A percentile compares a stretch with the other conserved stretches of the same genome.
These are phyloP conservation scores for Clonostachys byssicola DNA, from an alignment of 2,329 filamentous ascomycete species.

Conservation along the genomic window DNA sequence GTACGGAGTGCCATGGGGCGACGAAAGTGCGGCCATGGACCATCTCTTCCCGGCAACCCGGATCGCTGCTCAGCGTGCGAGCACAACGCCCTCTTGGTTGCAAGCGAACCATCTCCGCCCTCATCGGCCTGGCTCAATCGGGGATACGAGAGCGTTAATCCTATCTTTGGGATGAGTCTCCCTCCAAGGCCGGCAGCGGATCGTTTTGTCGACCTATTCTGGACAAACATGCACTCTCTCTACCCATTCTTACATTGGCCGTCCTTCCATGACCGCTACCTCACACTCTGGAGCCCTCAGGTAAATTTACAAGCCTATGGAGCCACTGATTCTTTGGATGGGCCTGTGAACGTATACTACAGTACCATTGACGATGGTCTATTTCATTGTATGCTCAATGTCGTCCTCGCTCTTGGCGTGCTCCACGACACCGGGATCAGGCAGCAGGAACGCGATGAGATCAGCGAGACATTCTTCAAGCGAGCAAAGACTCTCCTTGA, in stretches of 20 bases:
- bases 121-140: neutral
- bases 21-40: neutral
- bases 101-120: neutral
- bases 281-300: slow-evolving; percentile 2
- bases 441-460: neutral
- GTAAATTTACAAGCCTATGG: neutral
- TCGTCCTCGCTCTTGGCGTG: slow-evolving; percentile 14
- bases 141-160: neutral
- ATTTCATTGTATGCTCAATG: slow-evolving; percentile 12
- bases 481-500: neutral
- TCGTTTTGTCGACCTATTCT: slow-evolving; percentile 6
- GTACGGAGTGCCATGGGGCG: neutral
- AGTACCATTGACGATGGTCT: neutral
- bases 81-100: too few species aligned
- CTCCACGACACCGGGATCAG: slow-evolving; percentile 6
- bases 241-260: slow-evolving; percentile 10
- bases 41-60: neutral
- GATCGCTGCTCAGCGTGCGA: too few species aligned
- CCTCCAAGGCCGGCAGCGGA: slow-evolving; percentile 7
- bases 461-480: neutral
- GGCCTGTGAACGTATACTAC: neutral
- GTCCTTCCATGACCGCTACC: slow-evolving; percentile 6
- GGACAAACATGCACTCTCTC: slow-evolving; percentile 7
- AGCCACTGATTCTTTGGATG: neutral
- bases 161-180: too few species aligned